Base-by-base conservation (phyloP, 352 stramenopile species). In the Phytophthora aleatoria region DNA sequence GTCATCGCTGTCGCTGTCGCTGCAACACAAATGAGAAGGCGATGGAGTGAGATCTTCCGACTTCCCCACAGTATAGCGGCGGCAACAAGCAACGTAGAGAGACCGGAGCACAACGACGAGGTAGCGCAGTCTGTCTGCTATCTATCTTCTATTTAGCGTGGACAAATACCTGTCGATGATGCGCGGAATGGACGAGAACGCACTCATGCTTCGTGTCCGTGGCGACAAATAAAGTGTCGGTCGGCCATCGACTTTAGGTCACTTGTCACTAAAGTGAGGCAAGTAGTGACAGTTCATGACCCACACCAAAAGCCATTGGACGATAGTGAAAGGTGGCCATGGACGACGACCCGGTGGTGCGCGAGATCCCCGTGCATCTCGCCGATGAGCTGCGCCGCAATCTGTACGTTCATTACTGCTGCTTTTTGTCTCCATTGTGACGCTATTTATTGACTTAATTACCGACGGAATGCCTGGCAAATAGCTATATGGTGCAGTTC, bases 301-400 rank as follows among this genome's bases (percentile, higher is more conserved):
- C 20, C 7, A 35, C 24, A 35, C 15, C 24, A 60, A 41, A 42
- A 71, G 64, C 44, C 39, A 68, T 70, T 78, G 65, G 65, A 71
- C 58, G 48, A 60, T 61, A 64, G 50, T 55, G 13, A 54, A 73
- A 64, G 42, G 36, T 45, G 56, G 11, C 36, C 13, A 68, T 71
- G 69, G 69, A 83, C 41, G 85, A 93, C 49, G 86, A 95, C 69
- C 86, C 86, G 39, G 72, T 95, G 31, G 83, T 95, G 61, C 82
- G 76, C 48, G 86, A 95, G 73, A 92, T 95, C 59, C 84, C 86
- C 38, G 84, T 95, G 66, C 86, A 95, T 67, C 79, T 95, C 35
- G 81, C 82, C 3, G 81, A 93, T 20, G 71, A 83, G 33, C 61
- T 91, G 57, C 77, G 82, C 51, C 60, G 75, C n/a, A 85, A 81